These are phyloP conservation scores for Talaromyces borbonicus DNA, from an alignment of 495 filamentous ascomycete species.

Conservation along the genomic window DNA sequence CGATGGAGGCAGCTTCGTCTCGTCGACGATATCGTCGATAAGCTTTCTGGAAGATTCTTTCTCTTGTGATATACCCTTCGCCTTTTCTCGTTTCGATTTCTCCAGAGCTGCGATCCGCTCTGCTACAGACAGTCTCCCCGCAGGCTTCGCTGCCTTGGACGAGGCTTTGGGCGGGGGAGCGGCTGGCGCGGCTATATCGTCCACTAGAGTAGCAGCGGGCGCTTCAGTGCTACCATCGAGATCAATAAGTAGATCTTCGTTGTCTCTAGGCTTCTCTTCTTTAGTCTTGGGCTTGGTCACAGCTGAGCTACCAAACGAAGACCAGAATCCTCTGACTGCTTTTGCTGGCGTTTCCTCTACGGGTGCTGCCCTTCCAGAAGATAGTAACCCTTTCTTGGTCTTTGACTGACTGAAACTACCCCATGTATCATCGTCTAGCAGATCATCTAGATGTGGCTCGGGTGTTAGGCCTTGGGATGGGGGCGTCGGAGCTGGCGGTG, in stretches of 20 bases:
- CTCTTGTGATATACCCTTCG: conserved; percentile 22
- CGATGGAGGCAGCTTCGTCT: conserved; percentile 7
- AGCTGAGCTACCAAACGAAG: conserved; percentile 27
- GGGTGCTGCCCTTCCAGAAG: conserved; percentile 15
- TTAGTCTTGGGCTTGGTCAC: conserved; percentile 24
- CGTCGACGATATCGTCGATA: conserved; percentile 10
- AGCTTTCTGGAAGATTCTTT: conserved; percentile 19
- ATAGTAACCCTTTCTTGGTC: conserved; percentile 17
- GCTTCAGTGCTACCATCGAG: conserved; percentile 21
- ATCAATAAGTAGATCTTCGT: conserved; percentile 23
- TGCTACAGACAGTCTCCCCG: conserved; percentile 33
- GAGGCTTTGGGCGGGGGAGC: conserved; percentile 22
- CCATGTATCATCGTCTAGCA: conserved; percentile 27
- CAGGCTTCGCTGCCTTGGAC: conserved; percentile 33
- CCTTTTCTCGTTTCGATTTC: conserved; percentile 31
- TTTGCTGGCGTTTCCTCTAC: conserved; percentile 25
- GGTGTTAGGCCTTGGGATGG: conserved; percentile 38
- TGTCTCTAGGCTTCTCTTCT: conserved; percentile 28
- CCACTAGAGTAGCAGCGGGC: conserved; percentile 23
- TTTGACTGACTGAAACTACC: conserved; percentile 30
- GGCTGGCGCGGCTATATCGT: conserved; percentile 27
- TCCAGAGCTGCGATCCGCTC: conserved; percentile 41
- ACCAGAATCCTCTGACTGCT: conserved; percentile 38
- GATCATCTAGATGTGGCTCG: conserved; percentile 29
- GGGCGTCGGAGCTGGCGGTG: conserved; percentile 42